A percentile compares a stretch with the other conserved stretches of the same genome.
phyloP scores from a whole-genome alignment of 495 filamentous ascomycete species.

The Recurvomyces mirabilis region DNA sequence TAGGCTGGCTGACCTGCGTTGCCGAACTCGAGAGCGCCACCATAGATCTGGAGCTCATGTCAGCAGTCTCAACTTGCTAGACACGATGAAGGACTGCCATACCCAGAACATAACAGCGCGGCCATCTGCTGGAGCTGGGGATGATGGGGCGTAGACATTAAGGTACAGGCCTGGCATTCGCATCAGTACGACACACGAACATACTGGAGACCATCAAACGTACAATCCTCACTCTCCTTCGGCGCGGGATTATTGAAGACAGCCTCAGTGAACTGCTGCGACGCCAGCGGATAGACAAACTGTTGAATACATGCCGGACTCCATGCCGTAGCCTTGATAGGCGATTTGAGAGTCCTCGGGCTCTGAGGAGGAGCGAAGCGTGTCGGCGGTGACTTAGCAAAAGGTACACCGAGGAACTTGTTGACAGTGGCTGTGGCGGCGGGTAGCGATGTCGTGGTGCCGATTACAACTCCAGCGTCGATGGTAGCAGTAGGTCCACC shows the following conservation, averaged over 20 bases:
- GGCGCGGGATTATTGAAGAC: slow-evolving; percentile 27
- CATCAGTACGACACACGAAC: neutral
- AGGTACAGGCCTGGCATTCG: slow-evolving; percentile 21
- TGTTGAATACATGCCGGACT: slow-evolving; percentile 33
- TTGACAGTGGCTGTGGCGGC: slow-evolving; percentile 22
- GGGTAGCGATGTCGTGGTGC: slow-evolving; percentile 24
- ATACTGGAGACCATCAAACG: neutral
- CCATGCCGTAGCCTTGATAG: slow-evolving; percentile 26
- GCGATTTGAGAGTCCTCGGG: slow-evolving; percentile 12
- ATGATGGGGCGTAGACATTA: slow-evolving; percentile 30
- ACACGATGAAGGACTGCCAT: neutral
- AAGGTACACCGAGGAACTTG: slow-evolving; percentile 28
- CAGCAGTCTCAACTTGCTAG: neutral
- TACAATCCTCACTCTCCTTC: slow-evolving; percentile 33
- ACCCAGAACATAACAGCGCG: slow-evolving; percentile 26
- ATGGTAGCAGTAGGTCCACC: slow-evolving; percentile 21
- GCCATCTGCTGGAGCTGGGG: slow-evolving; percentile 18
- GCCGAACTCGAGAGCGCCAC: slow-evolving; percentile 24
- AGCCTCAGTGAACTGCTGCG: slow-evolving; percentile 22
- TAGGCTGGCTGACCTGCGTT: slow-evolving; percentile 21
- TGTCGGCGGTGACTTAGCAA: slow-evolving; percentile 25
- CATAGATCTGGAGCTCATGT: slow-evolving; percentile 22
- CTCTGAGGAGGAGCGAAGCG: slow-evolving; percentile 31
- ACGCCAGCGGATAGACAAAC: slow-evolving; percentile 22
- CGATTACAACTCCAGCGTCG: slow-evolving; percentile 20